Percentiles rank a stretch among this genome's conserved stretches.
These are phyloP conservation scores for Colletotrichum echinochloae DNA, from an alignment of 2,329 filamentous ascomycete species.

Conservation along the genomic window DNA sequence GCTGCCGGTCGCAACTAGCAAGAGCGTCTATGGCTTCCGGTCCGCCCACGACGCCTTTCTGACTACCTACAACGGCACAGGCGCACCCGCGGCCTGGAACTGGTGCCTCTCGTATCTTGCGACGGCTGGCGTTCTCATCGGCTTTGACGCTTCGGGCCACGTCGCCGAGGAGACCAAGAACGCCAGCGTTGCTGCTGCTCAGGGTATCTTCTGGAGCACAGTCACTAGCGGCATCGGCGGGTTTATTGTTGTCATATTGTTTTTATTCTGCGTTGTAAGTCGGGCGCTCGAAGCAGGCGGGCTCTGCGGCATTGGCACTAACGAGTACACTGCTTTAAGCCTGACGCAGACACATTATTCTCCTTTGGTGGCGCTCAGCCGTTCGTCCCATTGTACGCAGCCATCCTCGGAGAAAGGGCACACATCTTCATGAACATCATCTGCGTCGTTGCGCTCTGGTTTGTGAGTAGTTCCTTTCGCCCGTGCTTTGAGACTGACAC, in stretches of 20 bases:
- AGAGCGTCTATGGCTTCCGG: conserved; percentile 67
- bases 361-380: conserved; percentile 67
- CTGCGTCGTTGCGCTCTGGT: conserved; percentile 62
- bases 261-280: conserved; percentile 67
- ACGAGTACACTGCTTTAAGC: conserved; percentile 51
- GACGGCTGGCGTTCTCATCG: conserved; percentile 70
- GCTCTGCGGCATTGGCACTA: too few relatives aligned
- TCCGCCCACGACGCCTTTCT: conserved; percentile 69
- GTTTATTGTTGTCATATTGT: conserved; percentile 67
- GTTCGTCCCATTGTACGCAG: conserved; percentile 69
- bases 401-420: conserved; percentile 65
- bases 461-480: conserved; percentile 53
- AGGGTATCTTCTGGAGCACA: conserved; percentile 71
- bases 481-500: rapidly evolving
- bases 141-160: conserved; percentile 71
- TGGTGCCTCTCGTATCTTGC: conserved; percentile 73
- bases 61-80: conserved; percentile 69
- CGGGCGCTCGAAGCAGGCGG: too few relatives aligned
- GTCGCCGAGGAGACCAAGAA: conserved; percentile 73
- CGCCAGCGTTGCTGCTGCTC: conserved; percentile 65
- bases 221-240: conserved; percentile 67
- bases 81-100: conserved; percentile 69
- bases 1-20: conserved; percentile 67
- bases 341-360: conserved; percentile 64
- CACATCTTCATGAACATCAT: conserved; percentile 73